phyloP scores from a whole-genome alignment of 305 asterid genomes.

The Petunia hybrid region DNA sequence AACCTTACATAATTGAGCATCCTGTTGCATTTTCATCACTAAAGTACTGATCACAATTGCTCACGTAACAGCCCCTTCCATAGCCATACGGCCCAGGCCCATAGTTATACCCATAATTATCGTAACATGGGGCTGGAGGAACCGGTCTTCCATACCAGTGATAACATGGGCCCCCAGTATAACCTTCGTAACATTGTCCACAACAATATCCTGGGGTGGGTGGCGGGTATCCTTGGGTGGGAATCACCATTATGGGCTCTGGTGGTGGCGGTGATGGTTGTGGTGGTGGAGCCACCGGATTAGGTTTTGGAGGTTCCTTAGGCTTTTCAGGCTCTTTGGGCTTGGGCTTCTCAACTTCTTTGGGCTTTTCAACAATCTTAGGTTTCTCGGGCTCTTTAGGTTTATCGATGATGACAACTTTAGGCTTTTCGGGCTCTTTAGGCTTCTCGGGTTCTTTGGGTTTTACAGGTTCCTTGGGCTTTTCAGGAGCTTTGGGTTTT shows the following conservation, averaged over 20 bases:
- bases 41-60: slow-evolving; percentile 51
- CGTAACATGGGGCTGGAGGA: slow-evolving; percentile 44
- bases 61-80: slow-evolving; percentile 36
- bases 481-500: slow-evolving; percentile 38
- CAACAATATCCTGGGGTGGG: slow-evolving; percentile 5
- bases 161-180: slow-evolving; percentile 48
- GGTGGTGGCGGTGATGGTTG: slow-evolving; percentile 30
- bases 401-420: neutral
- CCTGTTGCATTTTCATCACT: slow-evolving; percentile 58
- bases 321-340: slow-evolving; percentile 37
- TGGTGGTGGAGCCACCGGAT: neutral
- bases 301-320: neutral
- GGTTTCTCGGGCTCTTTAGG: neutral
- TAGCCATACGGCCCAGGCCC: slow-evolving; percentile 33
- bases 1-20: slow-evolving; percentile 58
- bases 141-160: slow-evolving; percentile 46
- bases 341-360: neutral
- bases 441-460: slow-evolving; percentile 25
- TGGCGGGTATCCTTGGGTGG: slow-evolving; percentile 35
- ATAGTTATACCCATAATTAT: slow-evolving; percentile 36
- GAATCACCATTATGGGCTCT: neutral
- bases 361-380: neutral
- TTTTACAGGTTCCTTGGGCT: slow-evolving; percentile 25
- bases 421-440: neutral
- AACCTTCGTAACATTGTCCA: slow-evolving; percentile 48